These are phyloP conservation scores for Tanozyma kutaoensis DNA, from an alignment of 805 yeast species.

Conservation along the genomic window DNA sequence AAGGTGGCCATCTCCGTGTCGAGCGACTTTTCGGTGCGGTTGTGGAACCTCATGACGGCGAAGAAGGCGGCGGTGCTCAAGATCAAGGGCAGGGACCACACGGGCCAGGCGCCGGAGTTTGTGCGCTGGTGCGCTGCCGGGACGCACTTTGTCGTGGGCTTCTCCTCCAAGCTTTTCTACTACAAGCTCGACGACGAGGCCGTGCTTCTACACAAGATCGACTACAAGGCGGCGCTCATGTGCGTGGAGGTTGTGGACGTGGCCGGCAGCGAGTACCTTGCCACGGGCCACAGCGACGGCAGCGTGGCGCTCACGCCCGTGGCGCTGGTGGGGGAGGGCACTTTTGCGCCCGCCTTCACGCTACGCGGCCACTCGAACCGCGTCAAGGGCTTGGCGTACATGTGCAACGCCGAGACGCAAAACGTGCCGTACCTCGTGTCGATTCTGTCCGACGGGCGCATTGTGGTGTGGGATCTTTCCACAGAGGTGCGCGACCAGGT, in stretches of 20 bases:
- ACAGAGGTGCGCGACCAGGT: constrained; percentile 55
- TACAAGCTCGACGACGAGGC: constrained; percentile 50
- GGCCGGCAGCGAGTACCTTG: constrained; percentile 40
- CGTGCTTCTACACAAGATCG: constrained; percentile 38
- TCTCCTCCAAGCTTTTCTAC: constrained; percentile 48
- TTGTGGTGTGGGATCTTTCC: constrained; percentile 72
- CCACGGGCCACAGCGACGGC: constrained; percentile 65
- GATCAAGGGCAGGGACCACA: constrained; percentile 52
- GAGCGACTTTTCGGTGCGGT: constrained; percentile 66
- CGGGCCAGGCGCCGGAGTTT: constrained; percentile 49
- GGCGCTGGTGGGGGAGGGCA: constrained; percentile 6
- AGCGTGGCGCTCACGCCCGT: constrained; percentile 21
- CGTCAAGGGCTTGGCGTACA: constrained; percentile 63
- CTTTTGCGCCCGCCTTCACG: constrained; percentile 35
- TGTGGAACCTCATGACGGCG: constrained; percentile 96
- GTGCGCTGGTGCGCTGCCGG: constrained; percentile 62
- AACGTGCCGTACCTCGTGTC: constrained; percentile 46
- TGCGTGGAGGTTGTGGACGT: constrained; percentile 40
- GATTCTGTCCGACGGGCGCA: constrained; percentile 86
- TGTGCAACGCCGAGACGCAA: constrained; percentile 23
- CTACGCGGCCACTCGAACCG: constrained; percentile 77
- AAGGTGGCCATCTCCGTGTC: constrained; percentile 85
- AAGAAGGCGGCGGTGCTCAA: constrained; percentile 82
- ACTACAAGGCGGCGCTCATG: constrained; percentile 50
- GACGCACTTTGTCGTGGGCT: constrained; percentile 64